Percentiles rank a stretch among this genome's conserved stretches.
Evolutionary conservation across 1,284 basidiomycete species (phyloP).

Genomic region (Agaricales sp.): DNA sequence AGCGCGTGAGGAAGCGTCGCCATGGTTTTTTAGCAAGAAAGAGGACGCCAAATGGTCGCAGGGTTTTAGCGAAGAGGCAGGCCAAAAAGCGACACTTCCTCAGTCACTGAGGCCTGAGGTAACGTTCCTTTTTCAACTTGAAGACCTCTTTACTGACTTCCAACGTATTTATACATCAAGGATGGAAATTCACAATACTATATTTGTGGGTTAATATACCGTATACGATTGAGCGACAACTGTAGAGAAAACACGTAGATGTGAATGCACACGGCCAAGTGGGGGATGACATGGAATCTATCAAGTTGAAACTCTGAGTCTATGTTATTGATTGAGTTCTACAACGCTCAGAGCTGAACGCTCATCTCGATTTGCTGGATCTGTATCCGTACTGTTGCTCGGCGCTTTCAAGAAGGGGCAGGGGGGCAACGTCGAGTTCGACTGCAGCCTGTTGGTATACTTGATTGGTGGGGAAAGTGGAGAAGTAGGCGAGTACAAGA

Average conservation of each 20-base stretch:
- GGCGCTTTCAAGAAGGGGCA: not conserved
- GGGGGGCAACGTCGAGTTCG: not conserved
- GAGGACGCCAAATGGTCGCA: constrained; percentile 9
- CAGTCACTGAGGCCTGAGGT: not conserved
- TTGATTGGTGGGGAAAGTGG: constrained; percentile 41
- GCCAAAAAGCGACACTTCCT: not conserved
- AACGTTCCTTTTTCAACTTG: not conserved
- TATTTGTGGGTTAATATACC: too few species aligned
- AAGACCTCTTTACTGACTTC: not conserved
- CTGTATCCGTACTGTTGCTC: not conserved
- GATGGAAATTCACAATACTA: too few species aligned
- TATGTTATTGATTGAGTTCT: not conserved
- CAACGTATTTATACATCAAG: too few species aligned
- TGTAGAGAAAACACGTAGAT: not conserved
- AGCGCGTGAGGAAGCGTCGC: constrained; percentile 22
- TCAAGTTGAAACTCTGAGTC: too few species aligned
- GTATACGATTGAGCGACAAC: too few species aligned
- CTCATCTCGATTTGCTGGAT: not conserved
- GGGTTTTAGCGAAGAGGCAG: not conserved
- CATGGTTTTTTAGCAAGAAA: constrained; percentile 18
- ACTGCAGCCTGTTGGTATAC: not conserved
- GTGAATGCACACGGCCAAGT: not conserved
- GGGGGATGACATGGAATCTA: not conserved
- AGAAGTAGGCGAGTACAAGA: constrained; percentile 48
- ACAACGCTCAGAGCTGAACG: not conserved